phyloP scores from a whole-genome alignment of 192 early-diverging fungal genomes.

The Chytriomyces confervae region DNA sequence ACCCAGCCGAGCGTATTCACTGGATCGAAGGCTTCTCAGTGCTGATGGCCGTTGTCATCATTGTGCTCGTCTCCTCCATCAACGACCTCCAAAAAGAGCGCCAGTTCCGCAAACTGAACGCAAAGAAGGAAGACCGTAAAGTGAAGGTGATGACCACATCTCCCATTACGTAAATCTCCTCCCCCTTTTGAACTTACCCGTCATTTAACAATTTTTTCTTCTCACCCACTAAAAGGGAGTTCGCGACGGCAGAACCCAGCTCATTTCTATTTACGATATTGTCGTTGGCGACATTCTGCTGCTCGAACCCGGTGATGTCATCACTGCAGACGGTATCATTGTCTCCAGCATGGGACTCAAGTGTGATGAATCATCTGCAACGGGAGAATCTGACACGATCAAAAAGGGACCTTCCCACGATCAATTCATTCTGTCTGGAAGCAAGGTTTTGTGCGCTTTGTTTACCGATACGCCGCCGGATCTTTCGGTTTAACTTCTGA shows the following conservation, averaged over 20 bases:
- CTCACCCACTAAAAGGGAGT: conserved; percentile 47
- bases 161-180: too few species aligned
- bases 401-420: conserved; percentile 72
- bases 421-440: conserved; percentile 92
- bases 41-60: conserved; percentile 59
- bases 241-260: conserved; percentile 74
- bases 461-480: neutral
- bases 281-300: conserved; percentile 91
- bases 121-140: conserved; percentile 82
- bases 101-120: conserved; percentile 86
- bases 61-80: conserved; percentile 32
- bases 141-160: conserved; percentile 8
- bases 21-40: conserved; percentile 78
- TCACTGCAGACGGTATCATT: conserved; percentile 89
- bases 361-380: conserved; percentile 89
- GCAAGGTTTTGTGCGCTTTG: conserved; percentile 54
- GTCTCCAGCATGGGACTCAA: conserved; percentile 78
- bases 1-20: conserved; percentile 50
- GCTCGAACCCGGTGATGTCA: conserved; percentile 92
- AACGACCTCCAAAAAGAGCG: conserved; percentile 79
- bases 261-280: conserved; percentile 80
- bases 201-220: neutral
- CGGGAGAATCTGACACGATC: conserved; percentile 89
- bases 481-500: too few species aligned
- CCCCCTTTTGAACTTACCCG: too few species aligned